Evolutionary conservation across 768 basidiomycete genomes (phyloP), one percentile per base, ranked within the genome.

Genomic region (Cytidiella melzeri): DNA sequence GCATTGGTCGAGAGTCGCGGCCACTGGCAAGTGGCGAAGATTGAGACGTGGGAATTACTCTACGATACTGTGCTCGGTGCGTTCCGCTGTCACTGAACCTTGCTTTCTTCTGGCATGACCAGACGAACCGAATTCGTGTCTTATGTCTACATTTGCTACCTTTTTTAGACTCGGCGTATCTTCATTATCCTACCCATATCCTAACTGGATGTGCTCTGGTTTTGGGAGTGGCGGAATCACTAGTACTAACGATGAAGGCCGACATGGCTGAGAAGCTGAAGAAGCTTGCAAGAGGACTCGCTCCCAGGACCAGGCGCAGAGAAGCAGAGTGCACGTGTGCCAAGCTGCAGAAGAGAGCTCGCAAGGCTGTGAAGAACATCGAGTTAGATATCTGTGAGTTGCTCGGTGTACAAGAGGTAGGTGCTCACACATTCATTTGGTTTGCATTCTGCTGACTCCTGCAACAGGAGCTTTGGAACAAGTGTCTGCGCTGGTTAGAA

Each of bases 181-280:
- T 80, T 46, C 71, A 66, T 41, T 80, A 75, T 56, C 73, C 76
- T 3, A 53, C 81, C 11, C 77, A 77, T 12, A 57, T 78, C 12
- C 70, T 85, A 11, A 80, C 83, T 0, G 72, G 69, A 0, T 72
- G 73, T 7, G 76, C 78, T 2, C 56, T 86, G 1, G 58, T 77
- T 6, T 72, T 78, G 2, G 70, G 73, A 3, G 58, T 80, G 15
- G 42, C 71, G 5, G 56, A 65, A 6, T 63, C 69, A 7, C 61
- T 81, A 9, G 61, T 65, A 9, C 41, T 57, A n/a, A 63, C 69
- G 21, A 70, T 15, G n/a, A 47, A 48, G 30, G 50, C 50, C 12
- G 54, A 72, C 48, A 66, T 27, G 11, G 56, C 54, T 4, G 19
- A 38, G 4, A 48, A 44, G 2, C 30, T 55, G 18, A 39, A 44